Evolutionary conservation across 768 basidiomycete species (phyloP), one percentile per base, ranked within the genome.

Genomic region (Mycena leptocephala): DNA sequence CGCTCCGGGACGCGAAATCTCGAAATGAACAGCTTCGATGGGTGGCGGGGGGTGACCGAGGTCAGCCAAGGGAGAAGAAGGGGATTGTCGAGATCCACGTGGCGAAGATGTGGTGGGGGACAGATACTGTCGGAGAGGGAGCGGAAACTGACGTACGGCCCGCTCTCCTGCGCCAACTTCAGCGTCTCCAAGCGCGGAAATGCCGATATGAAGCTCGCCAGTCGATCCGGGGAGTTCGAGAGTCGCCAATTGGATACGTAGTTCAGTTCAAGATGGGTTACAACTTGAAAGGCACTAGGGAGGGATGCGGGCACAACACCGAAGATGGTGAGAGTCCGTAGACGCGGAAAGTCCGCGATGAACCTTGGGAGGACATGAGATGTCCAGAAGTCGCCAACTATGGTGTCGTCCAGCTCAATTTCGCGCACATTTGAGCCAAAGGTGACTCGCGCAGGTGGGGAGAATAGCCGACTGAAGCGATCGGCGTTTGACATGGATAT

Each of bases 141-240:
- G 20, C 48, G 41, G 22, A 66, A 71, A 30, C 66, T 51, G 14
- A 71, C n/a, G 62, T 35, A 71, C n/a, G 64, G 20, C 5, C 62
- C 69, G 9, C 59, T 58, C 62, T 76, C 74, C 62, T 76, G 69
- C 26, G 61, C 43, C 69, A 70, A 8, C n/a, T 76, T 76, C 69
- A 76, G n/a, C n/a, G 53, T 39, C 7, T 76, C 69, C 35, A 76
- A n/a, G 26, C 62, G 69, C 6, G 69, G 43, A 41, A 76, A 71
- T 10, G 24, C 13, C 22, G 69, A 43, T 22, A 76, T 66, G 43
- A 70, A 65, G 7, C 18, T 14, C 9, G 68, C 41, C 3, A 76
- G 41, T 1, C 43, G 68, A 32, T 59, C 55, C 33, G 55, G 69
- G n/a, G 28, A 48, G 6, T 11, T 8, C 4, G 20, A 9, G 3